Evolutionary conservation across 2,329 filamentous ascomycete species (phyloP).

Genomic region (Colletotrichum graminicola): DNA sequence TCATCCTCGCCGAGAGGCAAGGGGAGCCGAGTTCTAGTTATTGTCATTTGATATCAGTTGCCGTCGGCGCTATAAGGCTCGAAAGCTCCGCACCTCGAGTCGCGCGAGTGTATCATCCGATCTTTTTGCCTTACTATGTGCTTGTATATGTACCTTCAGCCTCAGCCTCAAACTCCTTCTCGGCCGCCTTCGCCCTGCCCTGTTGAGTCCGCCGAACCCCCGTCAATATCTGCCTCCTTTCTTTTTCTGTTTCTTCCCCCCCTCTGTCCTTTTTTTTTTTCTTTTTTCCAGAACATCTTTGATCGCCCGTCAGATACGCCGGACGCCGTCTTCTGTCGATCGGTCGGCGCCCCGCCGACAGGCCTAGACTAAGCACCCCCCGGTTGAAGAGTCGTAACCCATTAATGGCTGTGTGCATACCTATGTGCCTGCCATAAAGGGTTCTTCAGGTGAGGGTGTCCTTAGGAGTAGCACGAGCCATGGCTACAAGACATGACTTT

Average conservation of each 20-base stretch:
- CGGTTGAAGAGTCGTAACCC: background rate
- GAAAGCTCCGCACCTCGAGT: slow-evolving; percentile 13
- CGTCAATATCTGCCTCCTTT: background rate
- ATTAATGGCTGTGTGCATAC: slow-evolving; percentile 8
- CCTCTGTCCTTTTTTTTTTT: background rate
- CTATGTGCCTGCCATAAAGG: background rate
- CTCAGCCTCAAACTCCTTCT: slow-evolving; percentile 18
- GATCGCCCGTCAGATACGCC: slow-evolving; percentile 2
- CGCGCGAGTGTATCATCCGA: slow-evolving; percentile 34
- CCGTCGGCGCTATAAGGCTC: too few species aligned
- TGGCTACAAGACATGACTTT: background rate
- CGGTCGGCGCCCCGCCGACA: slow-evolving; percentile 7
- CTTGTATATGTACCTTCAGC: slow-evolving; percentile 4
- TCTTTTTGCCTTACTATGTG: background rate
- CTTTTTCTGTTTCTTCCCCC: background rate
- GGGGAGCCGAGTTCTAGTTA: background rate
- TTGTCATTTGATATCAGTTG: background rate
- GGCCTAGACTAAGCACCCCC: background rate
- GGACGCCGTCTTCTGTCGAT: slow-evolving; percentile 5
- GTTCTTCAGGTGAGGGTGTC: background rate
- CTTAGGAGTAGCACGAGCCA: slow-evolving; percentile 11
- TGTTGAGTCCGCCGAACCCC: slow-evolving; percentile 1
- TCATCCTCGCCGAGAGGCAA: slow-evolving; percentile 23
- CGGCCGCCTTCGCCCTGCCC: background rate
- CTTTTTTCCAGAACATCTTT: slow-evolving; percentile 23